phyloP scores from a whole-genome alignment of 177 flowering plant species.

The Vitis hybrid region DNA sequence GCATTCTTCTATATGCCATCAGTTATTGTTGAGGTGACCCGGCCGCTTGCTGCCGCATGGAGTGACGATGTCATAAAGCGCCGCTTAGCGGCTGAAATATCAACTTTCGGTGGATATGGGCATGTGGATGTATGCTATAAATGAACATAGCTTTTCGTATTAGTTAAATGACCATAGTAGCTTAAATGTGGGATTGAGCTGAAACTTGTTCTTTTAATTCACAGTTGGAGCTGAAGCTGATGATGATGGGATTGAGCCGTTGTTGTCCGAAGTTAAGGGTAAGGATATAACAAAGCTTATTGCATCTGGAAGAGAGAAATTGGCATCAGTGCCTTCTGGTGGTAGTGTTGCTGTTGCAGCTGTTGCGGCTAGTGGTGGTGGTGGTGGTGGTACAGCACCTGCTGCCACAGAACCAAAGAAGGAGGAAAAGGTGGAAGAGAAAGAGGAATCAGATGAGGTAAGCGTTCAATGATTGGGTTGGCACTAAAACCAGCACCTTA shows the following conservation, averaged over 20 bases:
- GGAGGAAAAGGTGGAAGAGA: slow-evolving; percentile 9
- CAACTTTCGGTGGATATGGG: too few species aligned
- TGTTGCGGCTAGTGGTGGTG: slow-evolving; percentile 19
- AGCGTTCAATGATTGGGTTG: background rate
- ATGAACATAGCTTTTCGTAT: too few species aligned
- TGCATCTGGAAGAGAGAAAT: slow-evolving; percentile 42
- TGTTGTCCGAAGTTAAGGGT: slow-evolving; percentile 38
- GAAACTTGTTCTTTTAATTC: too few species aligned
- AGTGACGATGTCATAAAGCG: too few species aligned
- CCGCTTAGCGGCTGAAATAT: too few species aligned
- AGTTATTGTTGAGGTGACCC: too few species aligned
- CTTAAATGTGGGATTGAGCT: too few species aligned
- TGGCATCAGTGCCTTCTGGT: slow-evolving; percentile 46
- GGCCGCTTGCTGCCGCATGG: too few species aligned
- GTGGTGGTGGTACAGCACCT: slow-evolving; percentile 17
- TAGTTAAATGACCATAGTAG: too few species aligned
- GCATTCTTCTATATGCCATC: too few species aligned
- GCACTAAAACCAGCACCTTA: background rate
- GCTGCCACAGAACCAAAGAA: slow-evolving; percentile 5
- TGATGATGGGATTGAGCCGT: slow-evolving; percentile 30
- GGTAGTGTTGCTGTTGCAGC: slow-evolving; percentile 47
- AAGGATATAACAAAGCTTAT: slow-evolving; percentile 42
- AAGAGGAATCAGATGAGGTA: slow-evolving; percentile 14
- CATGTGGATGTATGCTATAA: too few species aligned
- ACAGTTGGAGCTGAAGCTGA: slow-evolving; percentile 38